Percentiles rank a stretch among this genome's conserved stretches.
Conservation (phyloP, 2,329 filamentous ascomycete species). For the Alternaria solani region DNA sequence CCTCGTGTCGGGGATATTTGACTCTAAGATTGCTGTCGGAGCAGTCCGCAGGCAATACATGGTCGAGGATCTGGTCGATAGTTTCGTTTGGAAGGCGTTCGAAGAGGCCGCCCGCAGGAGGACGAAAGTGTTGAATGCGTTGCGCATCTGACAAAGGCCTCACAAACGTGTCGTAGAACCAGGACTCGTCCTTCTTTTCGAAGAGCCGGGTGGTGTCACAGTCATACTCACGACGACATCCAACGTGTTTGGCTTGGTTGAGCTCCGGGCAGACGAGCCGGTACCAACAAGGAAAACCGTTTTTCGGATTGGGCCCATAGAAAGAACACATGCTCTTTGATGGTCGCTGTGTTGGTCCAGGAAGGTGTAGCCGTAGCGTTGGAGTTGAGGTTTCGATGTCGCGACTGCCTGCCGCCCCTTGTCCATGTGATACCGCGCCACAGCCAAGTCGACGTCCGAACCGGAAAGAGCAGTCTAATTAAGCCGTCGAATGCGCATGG, state of each 20-base stretch:
- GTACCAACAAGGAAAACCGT: not conserved
- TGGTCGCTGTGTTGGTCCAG: not conserved
- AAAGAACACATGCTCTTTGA: not conserved
- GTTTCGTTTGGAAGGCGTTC: constrained; percentile 24
- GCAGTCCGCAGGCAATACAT: not conserved
- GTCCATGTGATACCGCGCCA: not conserved
- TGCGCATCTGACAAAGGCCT: not conserved
- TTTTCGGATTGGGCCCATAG: not conserved
- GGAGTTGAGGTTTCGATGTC: too few relatives aligned
- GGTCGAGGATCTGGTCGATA: constrained; percentile 16
- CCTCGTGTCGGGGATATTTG: too few relatives aligned
- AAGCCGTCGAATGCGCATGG: not conserved
- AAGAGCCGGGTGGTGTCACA: not conserved
- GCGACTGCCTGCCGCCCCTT: not conserved
- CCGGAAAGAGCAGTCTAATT: not conserved
- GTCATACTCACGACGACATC: not conserved
- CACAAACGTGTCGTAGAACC: not conserved
- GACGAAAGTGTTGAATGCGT: not conserved
- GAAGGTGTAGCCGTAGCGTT: not conserved
- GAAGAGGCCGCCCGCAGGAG: not conserved
- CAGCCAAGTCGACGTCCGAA: not conserved
- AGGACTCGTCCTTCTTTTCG: not conserved
- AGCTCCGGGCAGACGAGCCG: not conserved
- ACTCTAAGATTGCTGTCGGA: not conserved
- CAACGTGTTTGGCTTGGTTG: not conserved